Percentiles rank a stretch among this genome's conserved stretches.
These are phyloP conservation scores for Mrakia blollopis DNA, from an alignment of 768 basidiomycete species.

Conservation along the genomic window DNA sequence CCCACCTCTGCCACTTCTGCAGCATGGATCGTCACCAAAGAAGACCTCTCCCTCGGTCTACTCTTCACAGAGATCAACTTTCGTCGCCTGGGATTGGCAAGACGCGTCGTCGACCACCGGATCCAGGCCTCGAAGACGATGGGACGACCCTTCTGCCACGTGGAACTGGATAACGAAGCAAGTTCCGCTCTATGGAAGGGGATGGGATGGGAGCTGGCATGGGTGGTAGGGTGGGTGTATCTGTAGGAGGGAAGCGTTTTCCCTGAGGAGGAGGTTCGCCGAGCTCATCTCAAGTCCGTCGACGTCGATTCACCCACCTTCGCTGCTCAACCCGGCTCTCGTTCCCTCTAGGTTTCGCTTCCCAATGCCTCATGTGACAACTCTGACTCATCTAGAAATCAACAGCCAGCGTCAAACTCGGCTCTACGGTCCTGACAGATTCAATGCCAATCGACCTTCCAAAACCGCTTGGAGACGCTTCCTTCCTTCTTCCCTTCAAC, in stretches of 20 bases:
- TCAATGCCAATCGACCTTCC: too few relatives aligned
- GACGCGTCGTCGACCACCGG: not conserved
- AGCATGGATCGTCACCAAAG: not conserved
- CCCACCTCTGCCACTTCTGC: conserved; percentile 17
- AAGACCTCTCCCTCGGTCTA: not conserved
- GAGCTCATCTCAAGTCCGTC: too few relatives aligned
- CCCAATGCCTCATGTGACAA: too few relatives aligned
- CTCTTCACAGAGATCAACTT: not conserved
- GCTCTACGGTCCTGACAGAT: too few relatives aligned
- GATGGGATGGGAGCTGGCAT: not conserved
- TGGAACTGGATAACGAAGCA: not conserved
- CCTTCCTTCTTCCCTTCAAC: not conserved
- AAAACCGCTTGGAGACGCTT: not conserved
- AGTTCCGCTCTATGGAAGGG: not conserved
- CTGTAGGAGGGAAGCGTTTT: not conserved
- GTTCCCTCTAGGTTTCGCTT: too few relatives aligned
- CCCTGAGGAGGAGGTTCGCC: too few relatives aligned
- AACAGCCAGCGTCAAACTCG: too few relatives aligned
- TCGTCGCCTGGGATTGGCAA: not conserved
- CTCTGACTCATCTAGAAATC: too few relatives aligned
- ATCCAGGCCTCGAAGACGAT: not conserved
- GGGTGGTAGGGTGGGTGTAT: not conserved
- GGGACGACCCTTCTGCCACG: not conserved
- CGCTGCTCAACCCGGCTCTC: too few relatives aligned
- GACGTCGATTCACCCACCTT: too few relatives aligned